Base-by-base conservation (phyloP, 192 early-diverging fungal species). In the Coemansia sp. region DNA sequence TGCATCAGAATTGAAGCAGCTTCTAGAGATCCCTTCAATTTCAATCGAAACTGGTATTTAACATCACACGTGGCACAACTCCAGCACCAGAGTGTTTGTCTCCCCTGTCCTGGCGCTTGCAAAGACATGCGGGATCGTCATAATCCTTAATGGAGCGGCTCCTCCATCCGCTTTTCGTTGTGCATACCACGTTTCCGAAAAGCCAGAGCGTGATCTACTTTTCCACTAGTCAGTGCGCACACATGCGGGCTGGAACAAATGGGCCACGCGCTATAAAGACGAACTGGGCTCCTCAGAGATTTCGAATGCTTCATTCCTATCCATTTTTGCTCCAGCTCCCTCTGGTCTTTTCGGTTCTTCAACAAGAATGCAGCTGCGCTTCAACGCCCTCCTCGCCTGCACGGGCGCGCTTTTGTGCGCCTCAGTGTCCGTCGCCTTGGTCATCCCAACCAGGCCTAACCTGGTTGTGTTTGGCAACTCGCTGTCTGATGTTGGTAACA, bases 381-480 rank as follows among this genome's bases (percentile, higher is more conserved):
- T 50, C 26, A 50, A 24, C 22, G 24, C 46, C n/a, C 46, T 50
- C 26, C 22, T 50, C 8, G 46, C 46, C 24, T 50, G 46, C 26
- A 27, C 46, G 24, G 46, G 46, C 15, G 22, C 46, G 14, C 46
- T 50, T 29, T n/a, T 50, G 24, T 15, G 46, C 26, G 46, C 46
- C 24, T 15, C 46, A 14, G 46, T n/a, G 26, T 14, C 26, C 24
- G 4, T 29, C 12, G 24, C 46, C 24, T 22, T 24, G 4, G 46
- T 24, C 15, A 27, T 26, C 24, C 46, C 46, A 2, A 50, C 46
- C 7, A 50, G 46, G 15, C 53, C 53, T 35, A 55, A 55, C 33
- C 15, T 59, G 38, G 48, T 59, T 11, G 57, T 59, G 5, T 59
- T 59, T 59, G 57, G 57, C 12, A 38, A 59, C 39, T 43, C 39